phyloP scores from a whole-genome alignment of 345 rosid species.

The Bruguiera parviflora region DNA sequence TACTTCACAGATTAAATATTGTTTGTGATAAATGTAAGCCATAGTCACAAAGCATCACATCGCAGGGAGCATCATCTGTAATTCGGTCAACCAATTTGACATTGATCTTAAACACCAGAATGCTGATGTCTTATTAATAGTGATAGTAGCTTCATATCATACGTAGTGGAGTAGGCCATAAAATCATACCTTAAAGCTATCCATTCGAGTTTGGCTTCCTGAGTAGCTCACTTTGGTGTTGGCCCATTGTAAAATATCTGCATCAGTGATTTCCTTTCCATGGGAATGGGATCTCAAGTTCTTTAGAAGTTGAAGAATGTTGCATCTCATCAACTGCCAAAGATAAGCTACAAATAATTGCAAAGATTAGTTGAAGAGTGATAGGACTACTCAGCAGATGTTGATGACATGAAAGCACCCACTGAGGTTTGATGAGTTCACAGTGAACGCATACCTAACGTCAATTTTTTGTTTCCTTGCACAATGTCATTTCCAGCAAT shows the following conservation, averaged over 20 bases:
- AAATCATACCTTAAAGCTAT: constrained; percentile 74
- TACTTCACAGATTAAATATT: background rate
- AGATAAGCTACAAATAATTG: constrained; percentile 58
- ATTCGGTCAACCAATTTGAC: background rate
- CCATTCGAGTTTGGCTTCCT: constrained; percentile 69
- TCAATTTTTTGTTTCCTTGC: constrained; percentile 91
- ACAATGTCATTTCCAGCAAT: constrained; percentile 93
- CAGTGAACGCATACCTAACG: constrained; percentile 53
- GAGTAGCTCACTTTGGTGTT: constrained; percentile 64
- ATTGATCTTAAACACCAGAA: background rate
- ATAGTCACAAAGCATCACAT: background rate
- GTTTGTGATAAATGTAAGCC: background rate
- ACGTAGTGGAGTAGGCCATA: background rate
- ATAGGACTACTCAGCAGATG: background rate
- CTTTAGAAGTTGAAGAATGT: constrained; percentile 87
- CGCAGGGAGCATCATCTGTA: too few species aligned
- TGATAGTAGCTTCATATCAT: background rate
- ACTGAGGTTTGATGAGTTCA: background rate
- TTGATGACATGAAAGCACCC: constrained; percentile 2
- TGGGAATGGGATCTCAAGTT: constrained; percentile 87
- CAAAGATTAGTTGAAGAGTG: background rate
- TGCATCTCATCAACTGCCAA: constrained; percentile 96
- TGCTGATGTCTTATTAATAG: background rate
- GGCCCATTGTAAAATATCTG: constrained; percentile 90
- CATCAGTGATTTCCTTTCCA: constrained; percentile 81